Base-by-base conservation (phyloP, 2,329 filamentous ascomycete genomes). In the Ascosphaera aggregata region DNA sequence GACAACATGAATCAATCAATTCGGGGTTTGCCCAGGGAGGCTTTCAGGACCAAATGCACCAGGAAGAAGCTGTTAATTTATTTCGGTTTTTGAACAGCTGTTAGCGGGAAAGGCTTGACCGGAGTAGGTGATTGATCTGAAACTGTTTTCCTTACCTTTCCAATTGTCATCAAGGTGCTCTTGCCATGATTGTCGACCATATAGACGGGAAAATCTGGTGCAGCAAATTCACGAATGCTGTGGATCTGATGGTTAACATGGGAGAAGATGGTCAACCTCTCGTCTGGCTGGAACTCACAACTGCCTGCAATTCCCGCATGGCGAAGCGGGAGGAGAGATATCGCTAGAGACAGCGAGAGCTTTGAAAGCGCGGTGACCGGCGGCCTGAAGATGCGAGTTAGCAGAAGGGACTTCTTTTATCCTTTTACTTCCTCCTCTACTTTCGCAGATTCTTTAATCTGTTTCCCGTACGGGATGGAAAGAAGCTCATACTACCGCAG, bases 301-400 rank as follows among this genome's bases (percentile, higher is more conserved):
- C 55, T 94, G 86, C 49, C 86, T 67, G 56, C 86, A 95, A 84
- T 93, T 94, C 40, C 89, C 89, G 54, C 89, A 98, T 0, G 89
- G 89, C 44, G 76, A 63, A 3, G 60, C 61, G 3, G 74, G 72
- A 20, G 72, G 70, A 22, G 57, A 59, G 34, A 80, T 76, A 53
- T 94, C 80, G 4, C 85, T 91, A 4, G 80, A 70, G 3, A 98
- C 84, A 13, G 80, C 86, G 17, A 98, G 58, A 16, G 85, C 86
- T 51, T 72, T 75, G 59, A 91, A 81, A 31, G 61, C 52, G 27
- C 53, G 59, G 44, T 62, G 58, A n/a, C 57, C 63, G 18, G 56
- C 58, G 19, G 59, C 57, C 58, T 60, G 44, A n/a, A 18, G 9
- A 31, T 19, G 4, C 15, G 5, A 16, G 18, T 22, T 20, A 22